Percentiles rank a stretch among this genome's conserved stretches.
Evolutionary conservation across 1,284 basidiomycete species (phyloP).

Genomic region (Cutaneotrichosporon mucoides): DNA sequence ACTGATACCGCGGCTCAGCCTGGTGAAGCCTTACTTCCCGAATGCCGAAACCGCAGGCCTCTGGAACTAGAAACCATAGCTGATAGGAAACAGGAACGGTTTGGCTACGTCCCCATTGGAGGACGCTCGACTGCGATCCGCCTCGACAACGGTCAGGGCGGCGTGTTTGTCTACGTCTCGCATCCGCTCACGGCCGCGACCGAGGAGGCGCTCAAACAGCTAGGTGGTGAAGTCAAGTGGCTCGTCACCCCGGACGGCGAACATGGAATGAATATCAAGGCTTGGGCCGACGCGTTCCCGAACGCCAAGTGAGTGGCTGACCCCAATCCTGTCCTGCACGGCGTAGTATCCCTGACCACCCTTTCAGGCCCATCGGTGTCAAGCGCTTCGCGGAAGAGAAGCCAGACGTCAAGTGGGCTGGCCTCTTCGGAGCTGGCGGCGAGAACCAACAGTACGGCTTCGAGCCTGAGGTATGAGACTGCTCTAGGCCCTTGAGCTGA

Average conservation of each 20-base stretch:
- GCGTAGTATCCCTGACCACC: not conserved
- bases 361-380: slow-evolving; percentile 49
- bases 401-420: slow-evolving; percentile 50
- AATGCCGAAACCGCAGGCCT: not conserved
- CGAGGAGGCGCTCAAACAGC: slow-evolving; percentile 62
- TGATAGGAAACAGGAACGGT: slow-evolving; percentile 50
- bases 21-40: no score
- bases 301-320: slow-evolving; percentile 57
- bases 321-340: no score
- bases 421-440: slow-evolving; percentile 44
- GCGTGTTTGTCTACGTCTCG: slow-evolving; percentile 81
- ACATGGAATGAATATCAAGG: slow-evolving; percentile 51
- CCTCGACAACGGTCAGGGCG: slow-evolving; percentile 54
- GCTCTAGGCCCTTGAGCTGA: not conserved
- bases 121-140: slow-evolving; percentile 79
- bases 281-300: slow-evolving; percentile 61
- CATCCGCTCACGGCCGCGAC: slow-evolving; percentile 72
- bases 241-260: slow-evolving; percentile 53
- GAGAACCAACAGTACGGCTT: slow-evolving; percentile 63
- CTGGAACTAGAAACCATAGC: no score
- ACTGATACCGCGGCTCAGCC: not conserved
- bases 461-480: slow-evolving; percentile 59
- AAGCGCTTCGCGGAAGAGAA: slow-evolving; percentile 48
- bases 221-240: slow-evolving; percentile 69
- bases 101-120: slow-evolving; percentile 66